These are phyloP conservation scores for Huiozyma sinensis DNA, from an alignment of 805 yeast genomes.

Conservation along the genomic window DNA sequence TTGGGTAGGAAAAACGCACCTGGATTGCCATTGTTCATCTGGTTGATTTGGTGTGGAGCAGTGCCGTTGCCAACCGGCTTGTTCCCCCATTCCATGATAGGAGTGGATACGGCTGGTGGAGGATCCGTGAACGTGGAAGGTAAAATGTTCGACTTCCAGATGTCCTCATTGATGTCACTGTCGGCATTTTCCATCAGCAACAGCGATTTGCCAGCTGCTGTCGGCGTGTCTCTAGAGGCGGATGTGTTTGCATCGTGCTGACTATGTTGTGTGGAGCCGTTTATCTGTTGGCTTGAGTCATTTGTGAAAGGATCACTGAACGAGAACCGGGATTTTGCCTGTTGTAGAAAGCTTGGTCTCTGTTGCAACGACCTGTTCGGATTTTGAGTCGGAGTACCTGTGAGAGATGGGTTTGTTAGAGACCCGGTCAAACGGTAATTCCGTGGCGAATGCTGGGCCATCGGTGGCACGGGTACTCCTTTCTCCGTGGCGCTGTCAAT, in stretches of 20 bases:
- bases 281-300: slow-evolving; percentile 5
- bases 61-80: not conserved
- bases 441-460: slow-evolving; percentile 7
- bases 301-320: slow-evolving; percentile 48
- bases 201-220: slow-evolving; percentile 29
- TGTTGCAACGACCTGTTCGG: slow-evolving; percentile 5
- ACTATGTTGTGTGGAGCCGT: slow-evolving; percentile 3
- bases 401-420: not conserved
- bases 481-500: slow-evolving; percentile 23
- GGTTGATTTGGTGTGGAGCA: not conserved
- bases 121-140: slow-evolving; percentile 8
- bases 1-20: not conserved
- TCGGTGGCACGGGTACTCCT: slow-evolving; percentile 8
- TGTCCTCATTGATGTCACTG: slow-evolving; percentile 24
- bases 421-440: slow-evolving; percentile 5
- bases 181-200: slow-evolving; percentile 28
- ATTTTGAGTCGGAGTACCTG: slow-evolving; percentile 5
- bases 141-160: slow-evolving; percentile 27
- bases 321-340: slow-evolving; percentile 39
- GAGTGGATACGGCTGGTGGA: slow-evolving; percentile 19
- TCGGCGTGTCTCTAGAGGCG: not conserved
- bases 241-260: not conserved
- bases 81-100: slow-evolving; percentile 24
- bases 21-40: not conserved
- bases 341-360: slow-evolving; percentile 7